Evolutionary conservation across 1,139 yeast genomes (phyloP).

Genomic region (Magnusiomyces tetraspermus): DNA sequence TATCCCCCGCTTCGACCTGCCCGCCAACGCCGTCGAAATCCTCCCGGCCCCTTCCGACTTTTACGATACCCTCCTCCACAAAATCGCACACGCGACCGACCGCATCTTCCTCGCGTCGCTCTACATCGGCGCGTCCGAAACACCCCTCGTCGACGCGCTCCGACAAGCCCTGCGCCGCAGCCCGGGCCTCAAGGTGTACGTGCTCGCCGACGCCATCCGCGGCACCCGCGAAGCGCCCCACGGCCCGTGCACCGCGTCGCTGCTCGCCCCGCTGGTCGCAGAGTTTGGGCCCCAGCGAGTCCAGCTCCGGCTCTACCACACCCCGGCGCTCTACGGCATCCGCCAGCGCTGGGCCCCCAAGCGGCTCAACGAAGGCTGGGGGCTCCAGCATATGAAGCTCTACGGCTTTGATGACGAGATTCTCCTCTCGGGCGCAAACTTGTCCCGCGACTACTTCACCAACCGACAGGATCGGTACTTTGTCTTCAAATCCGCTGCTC

Average conservation of each 20-base stretch:
- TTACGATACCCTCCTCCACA: conserved; percentile 43
- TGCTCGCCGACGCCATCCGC: conserved; percentile 78
- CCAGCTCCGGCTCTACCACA: conserved; percentile 75
- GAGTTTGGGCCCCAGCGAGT: conserved; percentile 62
- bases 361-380: conserved; percentile 81
- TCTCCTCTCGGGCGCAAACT: conserved; percentile 81
- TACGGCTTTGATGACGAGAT: conserved; percentile 92
- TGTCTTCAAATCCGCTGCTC: conserved; percentile 45
- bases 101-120: conserved; percentile 76
- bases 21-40: conserved; percentile 53
- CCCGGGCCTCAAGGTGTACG: conserved; percentile 53
- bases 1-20: conserved; percentile 53
- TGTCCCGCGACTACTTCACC: conserved; percentile 87
- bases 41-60: conserved; percentile 60
- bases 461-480: conserved; percentile 93
- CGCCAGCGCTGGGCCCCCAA: conserved; percentile 61
- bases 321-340: conserved; percentile 73
- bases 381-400: conserved; percentile 94
- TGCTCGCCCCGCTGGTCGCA: conserved; percentile 57
- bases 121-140: conserved; percentile 76
- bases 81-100: conserved; percentile 39
- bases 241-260: conserved; percentile 60
- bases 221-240: conserved; percentile 88
- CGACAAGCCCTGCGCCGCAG: conserved; percentile 46
- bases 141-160: conserved; percentile 43